phyloP scores from a whole-genome alignment of 257 asterid genomes.

The Henckelia pumila region DNA sequence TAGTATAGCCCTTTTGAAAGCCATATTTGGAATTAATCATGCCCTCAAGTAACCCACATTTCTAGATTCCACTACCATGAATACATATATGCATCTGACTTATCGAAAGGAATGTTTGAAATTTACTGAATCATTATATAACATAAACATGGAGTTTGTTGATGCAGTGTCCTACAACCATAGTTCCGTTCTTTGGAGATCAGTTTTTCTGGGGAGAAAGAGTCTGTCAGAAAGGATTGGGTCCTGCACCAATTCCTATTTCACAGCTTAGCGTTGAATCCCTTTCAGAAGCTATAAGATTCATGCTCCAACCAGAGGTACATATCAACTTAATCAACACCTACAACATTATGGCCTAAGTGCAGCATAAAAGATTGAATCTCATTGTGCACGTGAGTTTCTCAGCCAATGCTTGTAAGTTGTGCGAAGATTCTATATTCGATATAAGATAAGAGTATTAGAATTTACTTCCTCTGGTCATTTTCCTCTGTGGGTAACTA shows the following conservation, averaged over 20 bases:
- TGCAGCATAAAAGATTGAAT: background rate
- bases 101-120: background rate
- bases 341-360: background rate
- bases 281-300: constrained; percentile 80
- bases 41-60: background rate
- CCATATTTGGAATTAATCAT: no score
- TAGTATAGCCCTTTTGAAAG: no score
- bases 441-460: background rate
- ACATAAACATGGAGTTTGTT: background rate
- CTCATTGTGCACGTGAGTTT: background rate
- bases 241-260: constrained; percentile 87
- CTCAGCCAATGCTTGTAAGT: background rate
- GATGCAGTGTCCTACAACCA: constrained; percentile 94
- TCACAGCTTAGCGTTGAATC: constrained; percentile 70
- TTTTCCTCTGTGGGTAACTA: background rate
- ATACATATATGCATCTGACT: background rate
- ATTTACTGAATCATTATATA: background rate
- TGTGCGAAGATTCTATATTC: background rate
- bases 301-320: constrained; percentile 97
- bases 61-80: background rate
- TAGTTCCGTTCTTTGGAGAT: constrained; percentile 96
- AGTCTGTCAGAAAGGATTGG: constrained; percentile 69
- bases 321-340: background rate
- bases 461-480: background rate
- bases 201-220: constrained; percentile 98